These are phyloP conservation scores for Mycena leptocephala DNA, from an alignment of 768 basidiomycete species.

Conservation along the genomic window DNA sequence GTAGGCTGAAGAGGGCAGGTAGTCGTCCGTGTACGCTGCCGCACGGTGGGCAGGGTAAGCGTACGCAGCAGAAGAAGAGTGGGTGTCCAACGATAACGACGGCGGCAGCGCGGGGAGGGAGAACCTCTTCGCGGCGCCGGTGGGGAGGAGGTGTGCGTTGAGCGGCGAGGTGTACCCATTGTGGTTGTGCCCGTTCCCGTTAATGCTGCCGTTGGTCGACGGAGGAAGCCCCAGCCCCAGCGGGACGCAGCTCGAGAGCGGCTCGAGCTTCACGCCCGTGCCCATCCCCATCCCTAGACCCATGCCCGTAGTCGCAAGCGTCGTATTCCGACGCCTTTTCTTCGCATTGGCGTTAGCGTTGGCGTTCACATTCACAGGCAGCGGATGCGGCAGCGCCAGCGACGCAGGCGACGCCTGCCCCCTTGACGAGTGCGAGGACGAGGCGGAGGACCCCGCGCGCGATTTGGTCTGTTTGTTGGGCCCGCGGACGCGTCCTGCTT, in stretches of 20 bases:
- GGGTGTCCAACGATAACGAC: too few relatives aligned
- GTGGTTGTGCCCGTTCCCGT: background rate
- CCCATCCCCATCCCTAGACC: too few relatives aligned
- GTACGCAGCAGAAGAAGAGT: too few relatives aligned
- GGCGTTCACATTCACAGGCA: too few relatives aligned
- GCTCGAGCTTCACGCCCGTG: background rate
- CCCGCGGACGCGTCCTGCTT: constrained; percentile 76
- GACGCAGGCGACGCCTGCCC: constrained; percentile 15
- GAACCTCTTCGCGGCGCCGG: background rate
- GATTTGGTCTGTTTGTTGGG: constrained; percentile 72
- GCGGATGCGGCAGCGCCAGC: background rate
- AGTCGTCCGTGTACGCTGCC: background rate
- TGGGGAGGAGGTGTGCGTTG: background rate
- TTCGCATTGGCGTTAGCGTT: background rate
- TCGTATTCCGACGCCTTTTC: background rate
- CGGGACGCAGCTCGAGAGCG: background rate
- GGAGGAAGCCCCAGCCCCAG: background rate
- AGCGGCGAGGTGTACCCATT: background rate
- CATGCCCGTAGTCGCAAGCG: too few relatives aligned
- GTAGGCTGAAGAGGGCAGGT: too few relatives aligned
- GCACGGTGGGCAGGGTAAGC: too few relatives aligned
- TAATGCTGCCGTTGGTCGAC: background rate
- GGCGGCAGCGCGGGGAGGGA: background rate
- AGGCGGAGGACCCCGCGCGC: constrained; percentile 8
- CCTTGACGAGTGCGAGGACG: constrained; percentile 41